Evolutionary conservation across 164 flowering plant genomes (phyloP), one percentile per base, ranked within the genome.

Genomic region (Liriodendron chinense): DNA sequence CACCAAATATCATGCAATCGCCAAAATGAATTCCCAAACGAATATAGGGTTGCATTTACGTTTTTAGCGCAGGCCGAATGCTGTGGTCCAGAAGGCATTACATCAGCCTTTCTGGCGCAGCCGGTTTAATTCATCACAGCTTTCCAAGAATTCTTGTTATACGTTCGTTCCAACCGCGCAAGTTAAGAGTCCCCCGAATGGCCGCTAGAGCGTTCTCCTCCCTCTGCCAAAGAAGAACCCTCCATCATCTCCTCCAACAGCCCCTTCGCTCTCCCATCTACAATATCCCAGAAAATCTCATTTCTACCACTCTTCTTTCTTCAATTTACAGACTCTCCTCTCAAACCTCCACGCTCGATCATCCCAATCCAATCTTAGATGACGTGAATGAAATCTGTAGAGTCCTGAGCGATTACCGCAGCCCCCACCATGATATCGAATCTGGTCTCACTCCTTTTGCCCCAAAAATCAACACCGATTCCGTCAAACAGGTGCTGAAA

Each of bases 401-500:
- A 24, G 73, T 91, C 3, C 84, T 94, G 0, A 93, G 97, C 82
- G 98, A 93, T 75, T 88, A 74, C 75, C 87, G 97, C 12, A 76
- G 77, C 79, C 93, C 94, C n/a, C 88, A 87, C 65, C 90, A 93
- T 66, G 98, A 95, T 76, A 73, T 92, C 14, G 96, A 89, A 50
- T 76, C 83, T 26, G 87, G 90, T 20, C 93, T 95, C 78, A 21
- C 47, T 26, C 74, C 79, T 0, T 91, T 88, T 78, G 78, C 86
- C 2, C 1, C 78, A 0, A 74, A 71, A 18, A 74, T 95, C 7
- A 82, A 94, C 21, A 56, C 90, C 0, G 65, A 83, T 69, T 34
- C 86, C 34, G 96, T 93, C 62, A 90, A 92, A 34, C 97, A 92
- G 57, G 94, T 92, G 20, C 70, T 93, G 28, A 94, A 93, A 78